Evolutionary conservation across 306 rosid genomes (phyloP), one percentile per base, ranked within the genome.

Genomic region (Medicago arabica): DNA sequence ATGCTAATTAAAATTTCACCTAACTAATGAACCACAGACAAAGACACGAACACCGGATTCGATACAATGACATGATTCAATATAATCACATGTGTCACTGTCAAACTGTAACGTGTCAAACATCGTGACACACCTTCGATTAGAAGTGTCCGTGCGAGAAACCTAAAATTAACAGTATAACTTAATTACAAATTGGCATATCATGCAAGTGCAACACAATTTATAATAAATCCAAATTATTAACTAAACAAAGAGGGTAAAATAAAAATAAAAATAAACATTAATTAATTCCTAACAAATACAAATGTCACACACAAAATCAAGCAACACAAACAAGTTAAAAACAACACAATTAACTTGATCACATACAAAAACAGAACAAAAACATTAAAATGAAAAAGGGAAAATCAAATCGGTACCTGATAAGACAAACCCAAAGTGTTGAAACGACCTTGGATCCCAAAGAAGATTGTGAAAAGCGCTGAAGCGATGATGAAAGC

Each of bases 361-460:
- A 55, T 36, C 39, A 58, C 36, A 21, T 16, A 69, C 65, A 75
- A 51, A 53, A 0, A 0, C 5, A 9, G 25, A n/a, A n/a, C n/a
- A n/a, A n/a, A n/a, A n/a, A n/a, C n/a, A n/a, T 28, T 6, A 8
- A 51, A 16, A 59, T 25, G 3, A 25, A 2, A 46, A 18, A 46
- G 4, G 8, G 18, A 36, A 80, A 39, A 4, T 6, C 2, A 69
- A 70, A 54, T 17, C 58, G 49, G 55, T 49, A 95, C 99, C 97
- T 88, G 88, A 87, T 96, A 96, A 13, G 99, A 92, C 76, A 96
- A 83, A 6, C 94, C 99, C 36, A 92, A 92, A 79, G 78, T 75
- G 78, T 62, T 83, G 25, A 88, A 87, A 82, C 96, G 98, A 47
- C 98, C 96, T 68, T 82, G 91, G 92, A 96, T 90, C 91, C 98